A percentile compares a stretch with the other conserved stretches of the same genome.
phyloP scores from a whole-genome alignment of 352 stramenopile species.

The Globisporangium middletonii region DNA sequence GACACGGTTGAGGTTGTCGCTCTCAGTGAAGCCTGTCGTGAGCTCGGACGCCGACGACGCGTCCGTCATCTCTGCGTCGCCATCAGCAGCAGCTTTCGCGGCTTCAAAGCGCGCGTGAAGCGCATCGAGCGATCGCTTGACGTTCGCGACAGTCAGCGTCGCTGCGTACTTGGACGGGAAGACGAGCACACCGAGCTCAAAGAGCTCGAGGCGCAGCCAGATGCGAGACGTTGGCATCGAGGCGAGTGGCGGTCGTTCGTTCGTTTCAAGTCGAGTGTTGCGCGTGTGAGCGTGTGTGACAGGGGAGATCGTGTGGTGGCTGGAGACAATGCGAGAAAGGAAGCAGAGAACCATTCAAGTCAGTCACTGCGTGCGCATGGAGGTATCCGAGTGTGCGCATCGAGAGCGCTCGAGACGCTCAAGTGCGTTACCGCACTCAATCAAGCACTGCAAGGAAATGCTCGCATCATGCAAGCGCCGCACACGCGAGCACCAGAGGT shows the following conservation, averaged over 20 bases:
- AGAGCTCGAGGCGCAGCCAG: constrained; percentile 82
- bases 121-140: constrained; percentile 51
- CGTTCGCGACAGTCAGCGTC: constrained; percentile 55
- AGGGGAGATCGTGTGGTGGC: not conserved
- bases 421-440: not conserved
- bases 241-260: too few species aligned
- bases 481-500: not conserved
- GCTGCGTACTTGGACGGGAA: constrained; percentile 64
- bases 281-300: not conserved
- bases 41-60: constrained; percentile 1
- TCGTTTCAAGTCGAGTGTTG: not conserved
- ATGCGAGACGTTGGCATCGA: constrained; percentile 42
- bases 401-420: not conserved
- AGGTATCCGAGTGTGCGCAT: not conserved
- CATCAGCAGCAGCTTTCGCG: constrained; percentile 6
- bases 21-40: constrained; percentile 32
- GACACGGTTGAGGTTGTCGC: constrained; percentile 48
- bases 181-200: constrained; percentile 74
- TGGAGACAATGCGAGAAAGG: not conserved
- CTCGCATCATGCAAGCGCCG: not conserved
- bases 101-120: constrained; percentile 43
- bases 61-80: constrained; percentile 37
- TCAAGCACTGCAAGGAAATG: not conserved
- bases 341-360: not conserved
- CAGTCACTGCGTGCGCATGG: not conserved